These are phyloP conservation scores for Coemansia sp. DNA, from an alignment of 192 early-diverging fungal genomes.

Conservation along the genomic window DNA sequence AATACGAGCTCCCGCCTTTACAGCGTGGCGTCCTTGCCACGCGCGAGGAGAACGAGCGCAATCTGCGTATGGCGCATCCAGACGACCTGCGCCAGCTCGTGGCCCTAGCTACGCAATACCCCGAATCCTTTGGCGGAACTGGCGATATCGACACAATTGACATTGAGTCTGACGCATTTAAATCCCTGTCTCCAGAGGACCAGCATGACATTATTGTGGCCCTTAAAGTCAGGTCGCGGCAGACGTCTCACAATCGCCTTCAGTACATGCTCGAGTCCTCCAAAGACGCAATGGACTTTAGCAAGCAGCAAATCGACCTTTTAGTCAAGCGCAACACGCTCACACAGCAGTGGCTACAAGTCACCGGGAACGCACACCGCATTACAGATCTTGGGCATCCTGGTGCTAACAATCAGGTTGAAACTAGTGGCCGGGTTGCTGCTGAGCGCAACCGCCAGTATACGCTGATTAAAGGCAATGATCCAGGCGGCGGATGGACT, in stretches of 20 bases:
- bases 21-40: conserved; percentile 24
- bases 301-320: conserved; percentile 81
- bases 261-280: conserved; percentile 69
- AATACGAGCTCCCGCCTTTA: conserved; percentile 48
- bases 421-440: conserved; percentile 66
- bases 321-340: conserved; percentile 80
- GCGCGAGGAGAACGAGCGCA: conserved; percentile 29
- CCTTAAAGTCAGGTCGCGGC: conserved; percentile 75
- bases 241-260: conserved; percentile 71
- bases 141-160: conserved; percentile 59
- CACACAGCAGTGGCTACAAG: conserved; percentile 72
- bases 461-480: conserved; percentile 81
- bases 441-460: conserved; percentile 80
- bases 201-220: conserved; percentile 96
- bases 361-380: conserved; percentile 43
- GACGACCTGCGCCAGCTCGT: conserved; percentile 48
- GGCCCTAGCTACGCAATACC: conserved; percentile 24
- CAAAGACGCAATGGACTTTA: conserved; percentile 83
- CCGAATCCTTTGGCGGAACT: conserved; percentile 44
- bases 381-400: conserved; percentile 3
- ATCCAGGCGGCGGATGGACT: conserved; percentile 66
- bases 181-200: conserved; percentile 69
- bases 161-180: conserved; percentile 78
- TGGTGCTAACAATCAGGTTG: conserved; percentile 1
- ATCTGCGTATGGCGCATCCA: conserved; percentile 51